phyloP scores from a whole-genome alignment of 345 rosid species.

The Ricinus communis region DNA sequence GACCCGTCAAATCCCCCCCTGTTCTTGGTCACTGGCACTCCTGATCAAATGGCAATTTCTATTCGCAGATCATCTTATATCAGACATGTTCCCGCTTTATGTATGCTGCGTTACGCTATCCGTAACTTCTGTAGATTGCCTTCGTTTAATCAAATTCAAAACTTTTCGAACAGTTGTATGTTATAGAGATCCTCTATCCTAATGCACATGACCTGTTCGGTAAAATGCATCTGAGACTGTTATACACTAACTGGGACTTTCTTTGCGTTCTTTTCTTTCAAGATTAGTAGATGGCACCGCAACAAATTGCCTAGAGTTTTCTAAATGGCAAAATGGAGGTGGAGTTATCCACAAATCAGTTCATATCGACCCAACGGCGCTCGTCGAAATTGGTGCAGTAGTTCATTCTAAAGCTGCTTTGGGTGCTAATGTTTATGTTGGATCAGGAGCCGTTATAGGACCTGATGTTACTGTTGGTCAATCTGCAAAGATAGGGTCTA shows the following conservation, averaged over 20 bases:
- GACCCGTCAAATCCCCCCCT: too few species aligned
- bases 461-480: slow-evolving; percentile 55
- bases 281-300: slow-evolving; percentile 38
- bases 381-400: slow-evolving; percentile 58
- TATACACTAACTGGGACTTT: background rate
- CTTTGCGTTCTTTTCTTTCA: slow-evolving; percentile 10
- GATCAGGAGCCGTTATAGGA: slow-evolving; percentile 72
- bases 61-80: background rate
- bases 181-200: background rate
- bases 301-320: slow-evolving; percentile 28
- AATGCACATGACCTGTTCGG: background rate
- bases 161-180: background rate
- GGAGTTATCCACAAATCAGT: slow-evolving; percentile 63
- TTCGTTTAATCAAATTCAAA: slow-evolving; percentile 1
- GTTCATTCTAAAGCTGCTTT: slow-evolving; percentile 54
- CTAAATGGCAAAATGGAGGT: slow-evolving; percentile 64
- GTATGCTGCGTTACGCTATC: background rate
- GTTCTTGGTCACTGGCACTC: too few species aligned
- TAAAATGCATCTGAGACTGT: slow-evolving; percentile 2
- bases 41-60: slow-evolving; percentile 2
- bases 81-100: background rate
- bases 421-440: slow-evolving; percentile 57
- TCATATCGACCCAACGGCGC: slow-evolving; percentile 49
- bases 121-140: background rate
- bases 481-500: slow-evolving; percentile 63